Conservation (phyloP, 73 alveolate species). For the Tetrahymena borealis region DNA sequence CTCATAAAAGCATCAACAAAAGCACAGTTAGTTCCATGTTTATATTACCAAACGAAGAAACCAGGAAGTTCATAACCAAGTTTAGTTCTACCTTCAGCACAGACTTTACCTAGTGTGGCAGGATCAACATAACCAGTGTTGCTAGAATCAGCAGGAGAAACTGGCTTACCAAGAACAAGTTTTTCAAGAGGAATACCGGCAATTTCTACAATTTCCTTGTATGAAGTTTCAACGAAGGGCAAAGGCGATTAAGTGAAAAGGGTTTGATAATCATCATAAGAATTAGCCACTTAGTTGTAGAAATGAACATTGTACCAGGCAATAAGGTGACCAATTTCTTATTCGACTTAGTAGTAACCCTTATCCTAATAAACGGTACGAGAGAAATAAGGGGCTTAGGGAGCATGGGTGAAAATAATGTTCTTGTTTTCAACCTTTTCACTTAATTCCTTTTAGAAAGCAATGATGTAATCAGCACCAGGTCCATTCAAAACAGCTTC, state of each 20-base stretch:
- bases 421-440: background rate
- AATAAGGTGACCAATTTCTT: background rate
- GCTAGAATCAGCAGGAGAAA: background rate
- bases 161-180: constrained; percentile 1
- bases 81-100: background rate
- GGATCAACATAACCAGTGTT: background rate
- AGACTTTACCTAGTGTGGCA: background rate
- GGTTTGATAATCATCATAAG: background rate
- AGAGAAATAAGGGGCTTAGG: background rate
- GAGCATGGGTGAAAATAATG: background rate
- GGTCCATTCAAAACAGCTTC: background rate
- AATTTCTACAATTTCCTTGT: background rate
- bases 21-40: background rate
- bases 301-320: background rate
- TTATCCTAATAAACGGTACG: background rate
- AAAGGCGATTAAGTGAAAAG: background rate
- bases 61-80: background rate
- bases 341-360: background rate
- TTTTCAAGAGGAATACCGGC: background rate
- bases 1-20: background rate
- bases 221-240: background rate
- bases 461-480: background rate
- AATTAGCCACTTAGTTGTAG: background rate
- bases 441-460: background rate
- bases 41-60: background rate